Evolutionary conservation across 164 flowering plant species (phyloP).

Genomic region (Annona cherimola): DNA sequence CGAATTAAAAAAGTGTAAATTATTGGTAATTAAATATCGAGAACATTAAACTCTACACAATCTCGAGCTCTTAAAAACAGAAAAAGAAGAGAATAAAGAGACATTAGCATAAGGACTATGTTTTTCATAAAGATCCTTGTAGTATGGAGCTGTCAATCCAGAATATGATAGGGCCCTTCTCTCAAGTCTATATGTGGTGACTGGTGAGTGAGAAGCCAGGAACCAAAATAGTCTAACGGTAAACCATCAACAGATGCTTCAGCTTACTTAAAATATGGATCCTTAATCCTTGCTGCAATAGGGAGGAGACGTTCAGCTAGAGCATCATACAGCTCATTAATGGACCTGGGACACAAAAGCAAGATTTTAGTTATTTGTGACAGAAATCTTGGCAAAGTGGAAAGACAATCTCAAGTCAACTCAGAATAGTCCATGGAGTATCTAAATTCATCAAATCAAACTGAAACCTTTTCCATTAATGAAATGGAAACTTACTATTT

Average conservation of each 20-base stretch:
- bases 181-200: not conserved
- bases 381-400: not conserved
- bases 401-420: not conserved
- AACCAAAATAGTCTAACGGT: too few relatives aligned
- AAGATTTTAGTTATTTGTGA: slow-evolving; percentile 1
- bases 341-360: slow-evolving; percentile 33
- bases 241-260: not conserved
- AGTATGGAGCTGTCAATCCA: not conserved
- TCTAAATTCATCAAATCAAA: not conserved
- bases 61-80: too few relatives aligned
- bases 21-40: too few relatives aligned
- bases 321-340: slow-evolving; percentile 71
- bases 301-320: slow-evolving; percentile 70
- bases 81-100: too few relatives aligned
- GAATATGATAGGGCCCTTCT: not conserved
- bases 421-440: not conserved
- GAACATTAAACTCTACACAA: too few relatives aligned
- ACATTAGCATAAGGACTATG: too few relatives aligned
- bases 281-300: slow-evolving; percentile 42
- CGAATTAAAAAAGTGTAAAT: too few relatives aligned
- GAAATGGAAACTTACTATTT: too few relatives aligned
- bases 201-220: not conserved
- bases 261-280: slow-evolving; percentile 62
- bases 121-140: too few relatives aligned
- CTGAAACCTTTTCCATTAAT: not conserved